Evolutionary conservation across 2,329 filamentous ascomycete species (phyloP).

Genomic region (Dactylellina leptospora): DNA sequence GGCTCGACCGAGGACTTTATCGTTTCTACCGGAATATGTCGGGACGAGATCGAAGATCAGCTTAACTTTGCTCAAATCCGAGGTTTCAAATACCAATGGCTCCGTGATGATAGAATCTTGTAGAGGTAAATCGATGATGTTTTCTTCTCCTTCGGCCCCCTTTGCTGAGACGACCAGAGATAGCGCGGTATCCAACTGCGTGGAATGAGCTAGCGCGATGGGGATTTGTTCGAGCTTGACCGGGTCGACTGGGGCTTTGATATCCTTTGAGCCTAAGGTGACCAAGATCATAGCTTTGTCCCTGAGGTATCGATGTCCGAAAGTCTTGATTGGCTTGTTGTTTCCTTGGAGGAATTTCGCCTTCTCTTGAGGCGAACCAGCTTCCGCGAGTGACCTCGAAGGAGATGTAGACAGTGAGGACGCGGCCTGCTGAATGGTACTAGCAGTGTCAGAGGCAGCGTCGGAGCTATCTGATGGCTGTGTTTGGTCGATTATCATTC

Average conservation of each 20-base stretch:
- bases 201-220: slow-evolving; percentile 84
- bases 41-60: slow-evolving; percentile 93
- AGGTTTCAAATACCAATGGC: slow-evolving; percentile 86
- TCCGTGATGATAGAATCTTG: slow-evolving; percentile 94
- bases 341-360: slow-evolving; percentile 62
- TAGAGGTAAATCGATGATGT: slow-evolving; percentile 88
- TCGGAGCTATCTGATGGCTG: slow-evolving; percentile 58
- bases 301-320: slow-evolving; percentile 92
- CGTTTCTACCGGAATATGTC: slow-evolving; percentile 83
- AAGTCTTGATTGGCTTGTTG: slow-evolving; percentile 87
- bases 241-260: slow-evolving; percentile 79
- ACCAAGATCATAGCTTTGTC: slow-evolving; percentile 85
- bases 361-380: slow-evolving; percentile 61
- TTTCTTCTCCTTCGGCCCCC: slow-evolving; percentile 84
- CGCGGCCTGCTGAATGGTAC: slow-evolving; percentile 35
- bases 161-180: slow-evolving; percentile 89
- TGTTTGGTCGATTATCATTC: slow-evolving; percentile 56
- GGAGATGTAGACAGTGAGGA: slow-evolving; percentile 42
- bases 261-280: slow-evolving; percentile 93
- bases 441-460: slow-evolving; percentile 58
- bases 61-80: slow-evolving; percentile 81
- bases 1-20: slow-evolving; percentile 85
- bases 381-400: slow-evolving; percentile 54
- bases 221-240: slow-evolving; percentile 90
- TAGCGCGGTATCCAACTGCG: slow-evolving; percentile 90